Evolutionary conservation across 2,329 filamentous ascomycete species (phyloP), one percentile per base, ranked within the genome.

Genomic region (Cytospora chrysosperma): DNA sequence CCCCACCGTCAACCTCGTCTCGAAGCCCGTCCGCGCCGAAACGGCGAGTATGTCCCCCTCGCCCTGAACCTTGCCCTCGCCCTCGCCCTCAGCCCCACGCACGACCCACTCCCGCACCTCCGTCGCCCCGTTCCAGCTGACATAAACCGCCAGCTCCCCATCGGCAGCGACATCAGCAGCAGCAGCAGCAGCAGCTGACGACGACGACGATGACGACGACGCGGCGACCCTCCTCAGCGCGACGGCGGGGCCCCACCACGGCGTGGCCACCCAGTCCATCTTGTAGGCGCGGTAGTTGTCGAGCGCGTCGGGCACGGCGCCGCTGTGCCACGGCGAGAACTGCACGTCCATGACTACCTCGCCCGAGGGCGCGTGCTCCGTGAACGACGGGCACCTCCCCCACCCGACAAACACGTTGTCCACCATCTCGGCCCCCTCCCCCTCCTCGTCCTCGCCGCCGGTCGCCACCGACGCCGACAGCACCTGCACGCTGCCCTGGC

Each of bases 321-420:
- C 68, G 26, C 73, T 75, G 34, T 65, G 64, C 64, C 64, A 65
- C 7, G 64, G 64, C n/a, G 58, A 62, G 61, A 79, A 76, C 58
- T 81, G 78, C 1, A 77, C 74, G 54, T 78, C 75, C 65, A 78
- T 77, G 7, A 81, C 69, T 3, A 77, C 68, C 15, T 73, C 71
- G 27, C 79, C 79, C 30, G 75, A 70, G 19, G 67, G 49, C 1
- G 73, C 63, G 68, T 74, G 82, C 68, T 85, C 82, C n/a, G 76
- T 80, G 66, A 76, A 80, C 0, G 78, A 75, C 2, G 80, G 78
- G 21, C 74, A 75, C 37, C 79, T 77, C 28, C 82, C 79, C 75
- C 77, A 83, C 10, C 77, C 79, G 13, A 82, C 73, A 26, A 82
- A 70, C 3, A 77, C 72, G 63, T 80, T 79, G 19, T n/a, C 17